A percentile compares a stretch with the other conserved stretches of the same genome.
phyloP scores from a whole-genome alignment of 257 asterid genomes.

The Solanum appendiculatum region DNA sequence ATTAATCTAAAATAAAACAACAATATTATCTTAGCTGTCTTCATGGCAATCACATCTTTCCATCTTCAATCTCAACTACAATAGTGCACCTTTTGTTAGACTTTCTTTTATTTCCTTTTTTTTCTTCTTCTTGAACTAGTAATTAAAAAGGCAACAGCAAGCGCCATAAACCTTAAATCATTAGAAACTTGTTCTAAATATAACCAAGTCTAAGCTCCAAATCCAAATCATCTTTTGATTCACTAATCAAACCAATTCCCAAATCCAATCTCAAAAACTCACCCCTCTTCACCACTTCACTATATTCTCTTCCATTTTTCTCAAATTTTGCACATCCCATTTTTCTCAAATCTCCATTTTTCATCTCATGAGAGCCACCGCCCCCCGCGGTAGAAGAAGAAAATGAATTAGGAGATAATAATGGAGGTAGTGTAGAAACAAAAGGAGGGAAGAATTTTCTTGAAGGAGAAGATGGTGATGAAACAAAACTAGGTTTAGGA shows the following conservation, averaged over 20 bases:
- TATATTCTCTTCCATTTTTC: constrained; percentile 11
- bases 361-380: background rate
- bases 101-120: background rate
- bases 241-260: constrained; percentile 53
- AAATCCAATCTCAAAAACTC: constrained; percentile 50
- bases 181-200: constrained; percentile 1
- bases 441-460: constrained; percentile 23
- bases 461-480: constrained; percentile 21
- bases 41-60: background rate
- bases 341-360: background rate
- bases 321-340: constrained; percentile 5
- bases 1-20: background rate
- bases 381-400: background rate
- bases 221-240: constrained; percentile 57
- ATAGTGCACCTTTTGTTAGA: background rate
- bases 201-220: constrained; percentile 93
- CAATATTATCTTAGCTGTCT: background rate
- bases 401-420: constrained; percentile 13
- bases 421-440: constrained; percentile 20
- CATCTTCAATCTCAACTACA: background rate
- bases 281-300: constrained; percentile 8
- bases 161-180: background rate
- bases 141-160: background rate
- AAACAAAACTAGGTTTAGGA: constrained; percentile 12
- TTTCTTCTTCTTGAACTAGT: background rate